Percentiles rank a stretch among this genome's conserved stretches.
phyloP scores from a whole-genome alignment of 108 stramenopile species.

The Fistulifera solaris region DNA sequence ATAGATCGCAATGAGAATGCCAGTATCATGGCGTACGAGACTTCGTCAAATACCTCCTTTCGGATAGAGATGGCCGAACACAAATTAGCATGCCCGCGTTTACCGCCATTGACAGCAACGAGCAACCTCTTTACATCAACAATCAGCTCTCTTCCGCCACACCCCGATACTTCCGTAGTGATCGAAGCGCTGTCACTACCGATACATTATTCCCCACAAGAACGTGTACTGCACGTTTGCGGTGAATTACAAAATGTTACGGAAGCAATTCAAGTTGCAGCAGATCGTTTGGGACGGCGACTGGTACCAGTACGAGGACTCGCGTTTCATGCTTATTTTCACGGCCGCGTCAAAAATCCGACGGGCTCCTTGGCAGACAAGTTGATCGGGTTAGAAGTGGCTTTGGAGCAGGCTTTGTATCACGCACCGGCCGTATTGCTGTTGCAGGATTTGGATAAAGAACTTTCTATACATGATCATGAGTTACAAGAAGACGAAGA shows the following conservation, averaged over 20 bases:
- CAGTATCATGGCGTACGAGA: background rate
- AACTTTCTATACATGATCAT: conserved; percentile 35
- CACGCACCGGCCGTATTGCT: conserved; percentile 62
- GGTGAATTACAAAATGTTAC: conserved; percentile 44
- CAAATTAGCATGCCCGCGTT: background rate
- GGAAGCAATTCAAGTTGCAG: conserved; percentile 45
- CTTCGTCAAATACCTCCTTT: background rate
- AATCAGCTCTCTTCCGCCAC: background rate
- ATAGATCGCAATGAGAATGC: background rate
- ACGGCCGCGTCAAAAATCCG: conserved; percentile 2
- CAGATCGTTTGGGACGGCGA: conserved; percentile 49
- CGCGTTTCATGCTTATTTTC: conserved; percentile 39
- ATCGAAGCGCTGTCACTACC: background rate
- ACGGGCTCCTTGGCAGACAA: conserved; percentile 56
- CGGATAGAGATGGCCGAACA: background rate
- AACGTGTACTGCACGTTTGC: conserved; percentile 43
- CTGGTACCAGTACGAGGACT: conserved; percentile 53
- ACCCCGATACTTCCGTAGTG: background rate
- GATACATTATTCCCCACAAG: background rate
- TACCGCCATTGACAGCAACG: background rate
- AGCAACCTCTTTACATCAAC: background rate
- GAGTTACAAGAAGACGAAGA: conserved; percentile 43
- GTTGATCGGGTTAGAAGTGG: conserved; percentile 45
- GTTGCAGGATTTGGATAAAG: conserved; percentile 45
- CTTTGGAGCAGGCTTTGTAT: conserved; percentile 38